Conservation (phyloP, 768 basidiomycete genomes). For the Tylopilus plumbeoviolaceoides region DNA sequence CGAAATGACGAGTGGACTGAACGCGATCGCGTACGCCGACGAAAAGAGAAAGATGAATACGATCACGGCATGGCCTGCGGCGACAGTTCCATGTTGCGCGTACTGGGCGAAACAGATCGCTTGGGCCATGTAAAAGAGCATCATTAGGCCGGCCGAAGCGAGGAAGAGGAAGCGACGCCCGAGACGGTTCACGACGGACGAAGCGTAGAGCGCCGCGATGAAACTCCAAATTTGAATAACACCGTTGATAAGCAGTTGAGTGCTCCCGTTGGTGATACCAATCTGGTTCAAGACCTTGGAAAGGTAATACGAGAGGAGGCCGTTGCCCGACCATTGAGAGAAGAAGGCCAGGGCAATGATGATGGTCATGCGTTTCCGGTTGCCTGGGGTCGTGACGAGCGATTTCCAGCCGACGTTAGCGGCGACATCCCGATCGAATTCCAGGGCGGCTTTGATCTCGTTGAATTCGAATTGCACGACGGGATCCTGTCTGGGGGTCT, state of each 20-base stretch:
- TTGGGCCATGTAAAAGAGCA: constrained; percentile 62
- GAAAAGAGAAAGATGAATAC: constrained; percentile 58
- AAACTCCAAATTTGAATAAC: constrained; percentile 46
- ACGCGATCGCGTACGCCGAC: constrained; percentile 61
- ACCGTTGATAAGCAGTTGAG: constrained; percentile 61
- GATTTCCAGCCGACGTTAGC: constrained; percentile 65
- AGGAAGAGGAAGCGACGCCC: constrained; percentile 69
- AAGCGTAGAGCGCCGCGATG: constrained; percentile 11
- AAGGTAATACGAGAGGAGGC: constrained; percentile 72
- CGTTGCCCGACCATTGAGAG: constrained; percentile 77
- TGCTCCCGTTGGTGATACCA: constrained; percentile 50
- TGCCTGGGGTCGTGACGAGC: constrained; percentile 62
- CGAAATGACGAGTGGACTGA: constrained; percentile 64
- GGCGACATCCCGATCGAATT: constrained; percentile 58
- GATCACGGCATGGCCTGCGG: constrained; percentile 47
- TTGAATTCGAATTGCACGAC: constrained; percentile 71
- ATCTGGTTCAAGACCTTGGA: constrained; percentile 62
- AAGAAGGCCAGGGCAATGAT: constrained; percentile 66
- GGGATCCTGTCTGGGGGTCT: constrained; percentile 45
- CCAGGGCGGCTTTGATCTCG: constrained; percentile 79
- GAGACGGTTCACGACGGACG: constrained; percentile 47
- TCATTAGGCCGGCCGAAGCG: constrained; percentile 53
- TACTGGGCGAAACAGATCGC: constrained; percentile 63
- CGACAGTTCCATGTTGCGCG: constrained; percentile 35
- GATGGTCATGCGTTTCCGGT: constrained; percentile 62